phyloP scores from a whole-genome alignment of 164 flowering plant genomes.

The Tetrastigma voinierianum region DNA sequence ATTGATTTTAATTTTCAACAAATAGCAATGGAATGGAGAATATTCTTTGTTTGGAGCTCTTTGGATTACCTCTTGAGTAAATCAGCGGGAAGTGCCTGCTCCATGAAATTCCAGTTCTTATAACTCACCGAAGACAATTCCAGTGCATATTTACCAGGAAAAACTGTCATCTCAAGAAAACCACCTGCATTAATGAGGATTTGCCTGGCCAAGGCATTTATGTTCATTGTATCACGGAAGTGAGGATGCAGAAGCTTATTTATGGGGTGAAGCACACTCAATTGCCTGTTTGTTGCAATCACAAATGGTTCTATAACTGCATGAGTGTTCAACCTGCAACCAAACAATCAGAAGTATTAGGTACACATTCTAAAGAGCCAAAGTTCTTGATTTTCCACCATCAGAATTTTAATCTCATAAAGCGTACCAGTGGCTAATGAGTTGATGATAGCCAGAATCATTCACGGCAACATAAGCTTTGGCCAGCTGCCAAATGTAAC shows the following conservation, averaged over 20 bases:
- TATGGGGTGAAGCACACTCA: conserved; percentile 84
- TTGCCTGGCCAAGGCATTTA: conserved; percentile 84
- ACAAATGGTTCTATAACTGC: conserved; percentile 85
- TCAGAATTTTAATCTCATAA: neutral
- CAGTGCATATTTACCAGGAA: conserved; percentile 72
- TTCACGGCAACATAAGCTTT: conserved; percentile 89
- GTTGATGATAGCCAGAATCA: conserved; percentile 90
- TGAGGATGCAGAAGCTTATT: conserved; percentile 86
- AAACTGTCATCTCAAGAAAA: conserved; percentile 67
- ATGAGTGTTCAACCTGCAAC: conserved; percentile 83
- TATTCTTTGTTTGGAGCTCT: neutral
- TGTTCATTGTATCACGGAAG: conserved; percentile 82
- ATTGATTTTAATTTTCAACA: neutral
- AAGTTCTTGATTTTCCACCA: neutral
- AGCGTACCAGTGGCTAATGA: conserved; percentile 87
- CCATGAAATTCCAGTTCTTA: conserved; percentile 69
- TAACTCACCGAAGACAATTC: conserved; percentile 74
- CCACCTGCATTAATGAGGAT: conserved; percentile 84
- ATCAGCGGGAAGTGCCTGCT: conserved; percentile 83
- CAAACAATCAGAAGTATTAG: conserved; percentile 6
- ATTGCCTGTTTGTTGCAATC: conserved; percentile 78
- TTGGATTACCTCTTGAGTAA: conserved; percentile 62
- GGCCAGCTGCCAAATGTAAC: conserved; percentile 81
- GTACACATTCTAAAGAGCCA: neutral
- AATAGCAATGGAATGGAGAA: neutral